Evolutionary conservation across 495 filamentous ascomycete species (phyloP), one percentile per base, ranked within the genome.

Genomic region (Pseudoneurospora amorphoporcata): DNA sequence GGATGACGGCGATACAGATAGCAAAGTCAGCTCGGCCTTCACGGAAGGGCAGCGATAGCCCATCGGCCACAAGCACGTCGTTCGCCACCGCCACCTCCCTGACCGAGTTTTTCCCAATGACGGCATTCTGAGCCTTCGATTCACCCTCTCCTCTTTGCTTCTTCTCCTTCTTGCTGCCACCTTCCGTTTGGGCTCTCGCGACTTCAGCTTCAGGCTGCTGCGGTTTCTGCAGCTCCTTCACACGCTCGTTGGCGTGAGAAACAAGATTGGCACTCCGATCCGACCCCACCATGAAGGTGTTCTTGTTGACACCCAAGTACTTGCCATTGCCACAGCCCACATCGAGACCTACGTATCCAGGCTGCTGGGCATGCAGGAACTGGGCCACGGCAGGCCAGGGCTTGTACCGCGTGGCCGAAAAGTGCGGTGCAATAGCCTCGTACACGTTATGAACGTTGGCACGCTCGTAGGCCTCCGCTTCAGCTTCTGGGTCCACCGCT

Each of bases 301-400:
- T 84, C 23, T 82, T 86, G 80, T 95, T 97, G 43, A 96, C 92
- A 47, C 86, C 82, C 68, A 98, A 83, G 78, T 98, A 97, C 84
- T 99, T 99, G 74, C 95, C 95, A 84, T 99, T 99, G 70, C 95
- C 95, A 82, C 95, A 98, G 68, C 92, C 93, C 70, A 98, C 87
- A 81, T 99, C 95, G 32, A 98, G 83, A 8, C 95, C 95, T 41
- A 98, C 82, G n/a, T 92, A 86, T 17, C 94, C 95, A 37, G 87
- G 84, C 6, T 85, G 79, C 39, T 92, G 84, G n/a, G 84, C 82
- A 47, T 82, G 81, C 47, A 99, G 87, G 80, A 98, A 99, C 53
- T 82, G 81, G 76, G 94, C 90, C 68, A 98, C 92, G 77, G 96
- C 91, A 29, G 95, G 95, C 95, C 95, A 99, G 72, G 95, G 94